Conservation (phyloP, 805 yeast genomes). For the Saccharomycopsis fibuligera region DNA sequence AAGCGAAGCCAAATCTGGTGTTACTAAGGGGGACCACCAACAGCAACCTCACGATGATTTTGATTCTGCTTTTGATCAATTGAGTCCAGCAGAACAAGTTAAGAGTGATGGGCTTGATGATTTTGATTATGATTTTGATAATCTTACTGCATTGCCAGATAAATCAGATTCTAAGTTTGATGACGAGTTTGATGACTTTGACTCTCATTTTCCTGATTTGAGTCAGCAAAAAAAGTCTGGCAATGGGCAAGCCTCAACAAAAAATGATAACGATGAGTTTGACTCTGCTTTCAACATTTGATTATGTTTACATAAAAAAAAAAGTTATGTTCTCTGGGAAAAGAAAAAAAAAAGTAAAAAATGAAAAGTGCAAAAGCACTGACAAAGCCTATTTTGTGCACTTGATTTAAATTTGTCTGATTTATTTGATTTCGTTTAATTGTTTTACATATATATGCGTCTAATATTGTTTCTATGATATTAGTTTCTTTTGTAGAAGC, state of each 20-base stretch:
- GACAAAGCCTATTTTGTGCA: too few relatives aligned
- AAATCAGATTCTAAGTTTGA: conserved; percentile 12
- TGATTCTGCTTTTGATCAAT: conserved; percentile 19
- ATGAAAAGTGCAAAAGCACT: too few relatives aligned
- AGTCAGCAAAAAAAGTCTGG: background rate
- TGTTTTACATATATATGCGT: too few relatives aligned
- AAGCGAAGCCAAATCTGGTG: conserved; percentile 25
- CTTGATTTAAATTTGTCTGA: too few relatives aligned
- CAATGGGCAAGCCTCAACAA: background rate
- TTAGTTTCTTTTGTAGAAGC: too few relatives aligned
- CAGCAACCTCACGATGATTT: conserved; percentile 19
- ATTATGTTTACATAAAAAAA: too few relatives aligned
- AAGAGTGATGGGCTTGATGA: conserved; percentile 10
- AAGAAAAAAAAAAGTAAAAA: too few relatives aligned
- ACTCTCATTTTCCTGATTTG: background rate
- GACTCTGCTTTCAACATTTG: conserved; percentile 20
- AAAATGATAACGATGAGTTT: conserved; percentile 21
- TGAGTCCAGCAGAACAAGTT: conserved; percentile 10
- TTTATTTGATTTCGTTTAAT: too few relatives aligned
- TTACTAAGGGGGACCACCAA: conserved; percentile 26
- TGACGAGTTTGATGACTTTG: conserved; percentile 14
- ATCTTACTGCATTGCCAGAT: conserved; percentile 7
- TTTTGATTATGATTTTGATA: conserved; percentile 7
- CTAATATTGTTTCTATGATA: too few relatives aligned
- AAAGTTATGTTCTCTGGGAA: too few relatives aligned